Conservation (phyloP, 768 basidiomycete species). For the Dentipellis fragilis region DNA sequence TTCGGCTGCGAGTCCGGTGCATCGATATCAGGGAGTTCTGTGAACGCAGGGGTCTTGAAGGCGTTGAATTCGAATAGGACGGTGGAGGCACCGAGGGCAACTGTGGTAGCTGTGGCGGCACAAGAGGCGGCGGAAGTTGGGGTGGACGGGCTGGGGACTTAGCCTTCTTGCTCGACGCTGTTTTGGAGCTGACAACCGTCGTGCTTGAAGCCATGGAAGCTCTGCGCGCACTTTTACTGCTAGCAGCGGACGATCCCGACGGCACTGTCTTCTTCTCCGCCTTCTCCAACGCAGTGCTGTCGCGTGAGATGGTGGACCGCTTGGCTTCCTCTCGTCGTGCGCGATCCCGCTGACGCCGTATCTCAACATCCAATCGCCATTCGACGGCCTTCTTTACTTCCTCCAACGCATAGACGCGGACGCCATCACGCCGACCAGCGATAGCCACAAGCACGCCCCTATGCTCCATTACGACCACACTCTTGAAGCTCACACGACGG, state of each 20-base stretch:
- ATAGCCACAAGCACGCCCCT: constrained; percentile 86
- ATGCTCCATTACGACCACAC: constrained; percentile 88
- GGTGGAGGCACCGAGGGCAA: constrained; percentile 48
- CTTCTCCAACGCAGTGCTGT: constrained; percentile 20
- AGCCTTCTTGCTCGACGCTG: constrained; percentile 9
- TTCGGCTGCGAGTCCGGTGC: constrained; percentile 26
- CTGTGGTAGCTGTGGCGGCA: constrained; percentile 6
- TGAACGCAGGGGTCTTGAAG: constrained; percentile 25
- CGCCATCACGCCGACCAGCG: constrained; percentile 77
- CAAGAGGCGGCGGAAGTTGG: constrained; percentile 2
- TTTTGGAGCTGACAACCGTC: background rate
- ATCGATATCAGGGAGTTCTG: constrained; percentile 35
- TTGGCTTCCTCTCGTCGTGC: constrained; percentile 59
- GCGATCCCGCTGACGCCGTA: constrained; percentile 65
- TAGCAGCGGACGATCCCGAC: constrained; percentile 10
- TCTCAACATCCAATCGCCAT: constrained; percentile 78
- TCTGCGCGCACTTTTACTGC: constrained; percentile 8
- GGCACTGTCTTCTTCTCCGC: constrained; percentile 13
- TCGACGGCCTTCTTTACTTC: constrained; percentile 81
- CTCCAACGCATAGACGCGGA: constrained; percentile 81
- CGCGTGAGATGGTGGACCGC: constrained; percentile 28
- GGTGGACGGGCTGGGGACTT: constrained; percentile 13
- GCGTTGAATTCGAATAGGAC: constrained; percentile 38
- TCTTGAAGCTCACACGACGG: constrained; percentile 73
- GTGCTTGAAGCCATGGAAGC: constrained; percentile 2